These are phyloP conservation scores for Talinum fruticosum DNA, from an alignment of 148 eudicot genomes.

Conservation along the genomic window DNA sequence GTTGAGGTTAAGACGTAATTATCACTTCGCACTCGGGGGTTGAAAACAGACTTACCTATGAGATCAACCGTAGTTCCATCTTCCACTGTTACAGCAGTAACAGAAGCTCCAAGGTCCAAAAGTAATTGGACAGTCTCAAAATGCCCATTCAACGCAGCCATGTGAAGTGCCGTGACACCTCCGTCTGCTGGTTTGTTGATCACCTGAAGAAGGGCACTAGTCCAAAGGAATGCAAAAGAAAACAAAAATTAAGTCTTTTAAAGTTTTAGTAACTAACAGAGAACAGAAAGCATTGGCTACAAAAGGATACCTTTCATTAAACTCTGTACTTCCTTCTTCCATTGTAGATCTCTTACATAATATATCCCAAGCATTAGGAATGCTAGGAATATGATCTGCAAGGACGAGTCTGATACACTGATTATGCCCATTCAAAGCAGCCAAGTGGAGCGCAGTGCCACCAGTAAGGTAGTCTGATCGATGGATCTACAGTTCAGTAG, in stretches of 20 bases:
- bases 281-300: neutral
- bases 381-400: constrained; percentile 85
- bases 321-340: constrained; percentile 40
- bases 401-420: constrained; percentile 85
- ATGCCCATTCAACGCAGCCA: constrained; percentile 94
- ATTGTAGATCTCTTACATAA: constrained; percentile 45
- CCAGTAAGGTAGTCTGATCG: constrained; percentile 84
- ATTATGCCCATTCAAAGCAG: constrained; percentile 88
- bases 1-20: neutral
- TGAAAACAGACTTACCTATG: constrained; percentile 44
- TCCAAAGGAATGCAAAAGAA: constrained; percentile 17
- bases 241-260: neutral
- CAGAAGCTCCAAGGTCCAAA: constrained; percentile 81
- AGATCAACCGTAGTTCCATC: constrained; percentile 91
- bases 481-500: constrained; percentile 58
- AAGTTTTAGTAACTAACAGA: constrained; percentile 5
- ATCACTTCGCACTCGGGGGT: neutral
- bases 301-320: constrained; percentile 54
- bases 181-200: constrained; percentile 87
- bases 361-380: constrained; percentile 50
- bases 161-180: constrained; percentile 93
- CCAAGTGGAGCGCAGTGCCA: constrained; percentile 92
- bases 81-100: constrained; percentile 61
- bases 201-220: constrained; percentile 60
- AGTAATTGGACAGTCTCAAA: constrained; percentile 67